Evolutionary conservation across 192 early-diverging fungal species (phyloP).

Genomic region (Rhizophagus clarus): DNA sequence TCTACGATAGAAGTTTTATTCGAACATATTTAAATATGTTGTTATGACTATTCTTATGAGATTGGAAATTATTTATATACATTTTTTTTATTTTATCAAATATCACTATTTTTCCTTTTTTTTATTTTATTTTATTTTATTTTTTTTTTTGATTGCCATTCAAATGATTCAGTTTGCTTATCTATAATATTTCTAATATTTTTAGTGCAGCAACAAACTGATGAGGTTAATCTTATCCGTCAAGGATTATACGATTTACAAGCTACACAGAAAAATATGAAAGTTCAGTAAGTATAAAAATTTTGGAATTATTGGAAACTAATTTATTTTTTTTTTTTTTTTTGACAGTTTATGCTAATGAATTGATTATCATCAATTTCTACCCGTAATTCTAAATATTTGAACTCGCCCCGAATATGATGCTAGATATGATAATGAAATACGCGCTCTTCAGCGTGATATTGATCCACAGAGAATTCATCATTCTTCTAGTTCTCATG

Average conservation of each 20-base stretch:
- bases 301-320: neutral
- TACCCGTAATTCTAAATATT: neutral
- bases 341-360: neutral
- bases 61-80: no score
- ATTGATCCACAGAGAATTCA: conserved; percentile 72
- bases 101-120: no score
- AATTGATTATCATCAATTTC: neutral
- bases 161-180: neutral
- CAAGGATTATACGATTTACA: conserved; percentile 34
- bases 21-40: no score
- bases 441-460: conserved; percentile 77
- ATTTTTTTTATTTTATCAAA: no score
- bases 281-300: conserved; percentile 28
- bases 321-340: neutral
- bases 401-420: neutral
- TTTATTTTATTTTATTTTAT: no score
- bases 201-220: conserved; percentile 32
- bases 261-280: conserved; percentile 29
- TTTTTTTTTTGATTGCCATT: no score
- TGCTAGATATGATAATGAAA: conserved; percentile 79
- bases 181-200: neutral
- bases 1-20: neutral
- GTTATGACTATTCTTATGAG: no score
- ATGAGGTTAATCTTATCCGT: conserved; percentile 27
- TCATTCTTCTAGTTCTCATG: conserved; percentile 51